Evolutionary conservation across 148 eudicot species (phyloP).

Genomic region (Oxyria digyna): DNA sequence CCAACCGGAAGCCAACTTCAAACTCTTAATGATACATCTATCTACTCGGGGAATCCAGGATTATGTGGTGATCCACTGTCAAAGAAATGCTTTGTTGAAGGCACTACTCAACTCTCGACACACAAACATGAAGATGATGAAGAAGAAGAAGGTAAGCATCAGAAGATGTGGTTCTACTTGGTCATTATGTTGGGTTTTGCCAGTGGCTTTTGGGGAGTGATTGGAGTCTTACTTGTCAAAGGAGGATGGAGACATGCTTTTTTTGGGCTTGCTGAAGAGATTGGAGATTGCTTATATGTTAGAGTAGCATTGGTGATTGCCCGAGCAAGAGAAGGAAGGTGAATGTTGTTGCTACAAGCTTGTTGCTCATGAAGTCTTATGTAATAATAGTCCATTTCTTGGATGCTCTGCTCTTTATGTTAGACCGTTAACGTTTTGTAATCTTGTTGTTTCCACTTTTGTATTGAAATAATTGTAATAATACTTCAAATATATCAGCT

Average conservation of each 20-base stretch:
- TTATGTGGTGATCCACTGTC: conserved; percentile 14
- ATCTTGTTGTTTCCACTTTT: neutral
- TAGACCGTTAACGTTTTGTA: neutral
- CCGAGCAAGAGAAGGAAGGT: neutral
- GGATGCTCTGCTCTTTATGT: no score
- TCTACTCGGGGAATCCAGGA: conserved; percentile 9
- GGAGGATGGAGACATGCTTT: conserved; percentile 13
- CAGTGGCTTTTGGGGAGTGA: conserved; percentile 20
- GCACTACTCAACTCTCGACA: neutral
- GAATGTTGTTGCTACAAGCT: neutral
- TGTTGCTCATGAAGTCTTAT: neutral
- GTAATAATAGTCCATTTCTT: neutral
- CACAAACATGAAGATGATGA: no score
- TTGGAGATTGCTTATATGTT: neutral
- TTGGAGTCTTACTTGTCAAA: conserved; percentile 8
- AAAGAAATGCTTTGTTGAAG: conserved; percentile 1
- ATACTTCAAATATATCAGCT: neutral
- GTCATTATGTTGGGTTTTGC: conserved; percentile 15
- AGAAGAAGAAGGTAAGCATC: conserved; percentile 7
- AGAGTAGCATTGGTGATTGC: neutral
- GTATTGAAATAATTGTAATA: neutral
- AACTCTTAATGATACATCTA: conserved; percentile 9
- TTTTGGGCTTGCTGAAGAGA: neutral
- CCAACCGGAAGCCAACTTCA: conserved; percentile 16
- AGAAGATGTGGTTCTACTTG: neutral